Evolutionary conservation across 345 rosid species (phyloP), one percentile per base, ranked within the genome.

Genomic region (Rhizophora apiculata): DNA sequence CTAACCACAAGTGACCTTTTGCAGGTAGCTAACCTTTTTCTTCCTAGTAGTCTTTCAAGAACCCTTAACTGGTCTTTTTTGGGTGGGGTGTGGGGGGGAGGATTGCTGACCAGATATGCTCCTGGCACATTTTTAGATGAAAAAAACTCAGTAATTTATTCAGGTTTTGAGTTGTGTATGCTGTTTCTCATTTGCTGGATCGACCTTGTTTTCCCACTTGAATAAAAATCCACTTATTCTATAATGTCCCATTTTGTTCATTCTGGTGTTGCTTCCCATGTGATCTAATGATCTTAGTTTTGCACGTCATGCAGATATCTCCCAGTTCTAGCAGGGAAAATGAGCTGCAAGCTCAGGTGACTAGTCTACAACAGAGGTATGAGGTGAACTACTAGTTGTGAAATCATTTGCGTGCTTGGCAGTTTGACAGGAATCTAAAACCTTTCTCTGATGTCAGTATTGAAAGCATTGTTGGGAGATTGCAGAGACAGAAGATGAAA

Each of bases 361-460:
- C 79, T 68, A 72, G 70, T 75, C 90, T 94, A 37, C 97, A 91
- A 70, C 95, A 88, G 74, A 89, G 89, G 98, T 94, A 91, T 60
- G 71, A 48, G n/a, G 27, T 61, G 39, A 72, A 20, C 46, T 31
- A 29, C 27, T 48, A 52, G 2, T 64, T 30, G 29, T 34, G 55
- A 26, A 62, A 39, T 69, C 61, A 22, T 57, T 18, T 43, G 49
- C 49, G 1, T 43, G 2, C 21, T 31, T 34, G 26, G 65, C 54
- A 20, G 19, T 18, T 58, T 46, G 46, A 27, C 22, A 62, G 63
- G 26, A 21, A 24, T 65, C 76, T 76, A 61, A 78, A 74, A 62
- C 66, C 62, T 58, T 51, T 74, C 58, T 81, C 61, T 73, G 63
- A 70, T 89, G 60, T 58, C 84, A 87, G 97, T 78, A 68, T 85